Base-by-base conservation (phyloP, 495 filamentous ascomycete genomes). In the Arthonia radiata region DNA sequence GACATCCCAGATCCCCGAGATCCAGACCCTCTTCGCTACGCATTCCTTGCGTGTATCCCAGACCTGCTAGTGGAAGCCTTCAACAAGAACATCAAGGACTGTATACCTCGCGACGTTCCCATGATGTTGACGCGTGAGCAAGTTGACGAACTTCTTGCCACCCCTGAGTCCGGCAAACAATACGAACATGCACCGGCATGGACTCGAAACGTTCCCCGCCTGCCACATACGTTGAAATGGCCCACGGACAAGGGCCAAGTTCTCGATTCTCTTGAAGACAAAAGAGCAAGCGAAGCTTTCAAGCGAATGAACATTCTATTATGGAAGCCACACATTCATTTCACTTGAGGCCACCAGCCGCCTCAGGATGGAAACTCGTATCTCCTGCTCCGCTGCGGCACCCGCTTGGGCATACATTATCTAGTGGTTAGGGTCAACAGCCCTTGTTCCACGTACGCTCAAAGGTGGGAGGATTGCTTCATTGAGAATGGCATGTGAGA, bases 1-100 rank as follows among this genome's bases (percentile, higher is more conserved):
- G 26, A 34, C 15, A 49, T 54, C 7, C 41, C 44, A 0, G 49
- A 53, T 26, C 50, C 50, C 1, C 26, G 25, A 9, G 49, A 56
- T 29, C 11, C 23, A 0, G 48, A 53, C 29, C 44, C 46, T 3
- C 14, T 42, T 11, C 49, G 50, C 3, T 52, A 51, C 31, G 50
- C 52, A 0, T 41, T 56, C 4, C 17, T 56, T 8, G 47, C 52
- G 1, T 46, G 35, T 5, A 37, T 54, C 15, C 32, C 40, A 4
- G 24, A 33, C 26, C 34, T 36, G 18, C 32, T 42, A 11, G 32
- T 29, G 24, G 21, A 30, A 13, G 36, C 40, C 13, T 43, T 43
- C 27, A 43, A 43, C 27, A 25, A 27, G 18, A 29, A 28, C 12
- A 43, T 43, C 21, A 35, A 36, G 21, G 19, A 24, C 16, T 32